phyloP scores from a whole-genome alignment of 2,329 filamentous ascomycete genomes.

The Cercospora citrullina region DNA sequence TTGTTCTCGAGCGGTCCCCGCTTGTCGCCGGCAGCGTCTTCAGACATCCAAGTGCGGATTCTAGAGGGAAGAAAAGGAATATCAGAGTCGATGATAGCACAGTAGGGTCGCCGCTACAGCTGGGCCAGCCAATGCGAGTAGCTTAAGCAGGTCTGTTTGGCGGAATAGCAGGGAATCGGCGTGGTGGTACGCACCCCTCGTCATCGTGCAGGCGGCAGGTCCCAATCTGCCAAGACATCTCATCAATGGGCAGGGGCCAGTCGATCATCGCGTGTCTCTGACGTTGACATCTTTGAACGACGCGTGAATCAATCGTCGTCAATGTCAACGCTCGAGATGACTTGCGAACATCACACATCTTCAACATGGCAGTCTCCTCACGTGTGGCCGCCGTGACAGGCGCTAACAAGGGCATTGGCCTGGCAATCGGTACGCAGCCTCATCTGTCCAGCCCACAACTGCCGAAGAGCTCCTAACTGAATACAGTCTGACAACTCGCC shows the following conservation, averaged over 20 bases:
- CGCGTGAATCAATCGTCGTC: slow-evolving; percentile 4
- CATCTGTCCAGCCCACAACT: neutral
- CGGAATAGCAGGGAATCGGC: slow-evolving; percentile 15
- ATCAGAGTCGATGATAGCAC: neutral
- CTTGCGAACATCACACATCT: neutral
- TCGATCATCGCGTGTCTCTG: slow-evolving; percentile 4
- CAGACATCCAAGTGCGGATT: slow-evolving; percentile 20
- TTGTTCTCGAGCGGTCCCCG: slow-evolving; percentile 15
- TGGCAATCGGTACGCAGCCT: slow-evolving; percentile 46
- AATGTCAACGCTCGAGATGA: neutral
- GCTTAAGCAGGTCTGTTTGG: slow-evolving; percentile 8
- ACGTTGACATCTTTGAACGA: slow-evolving; percentile 7
- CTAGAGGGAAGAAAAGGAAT: neutral
- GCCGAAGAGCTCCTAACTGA: neutral
- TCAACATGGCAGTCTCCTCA: slow-evolving; percentile 33
- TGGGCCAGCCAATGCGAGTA: slow-evolving; percentile 17
- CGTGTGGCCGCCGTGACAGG: slow-evolving; percentile 56
- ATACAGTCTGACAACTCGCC: slow-evolving; percentile 53
- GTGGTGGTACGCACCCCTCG: neutral
- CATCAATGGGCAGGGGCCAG: neutral
- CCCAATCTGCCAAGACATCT: neutral
- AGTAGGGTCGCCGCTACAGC: slow-evolving; percentile 12
- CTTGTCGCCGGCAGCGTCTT: slow-evolving; percentile 20
- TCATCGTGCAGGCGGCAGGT: slow-evolving; percentile 14
- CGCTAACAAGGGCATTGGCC: slow-evolving; percentile 56